Percentiles rank a stretch among this genome's conserved stretches.
These are phyloP conservation scores for Dalechampia spathulata DNA, from an alignment of 441 rosid species.

Conservation along the genomic window DNA sequence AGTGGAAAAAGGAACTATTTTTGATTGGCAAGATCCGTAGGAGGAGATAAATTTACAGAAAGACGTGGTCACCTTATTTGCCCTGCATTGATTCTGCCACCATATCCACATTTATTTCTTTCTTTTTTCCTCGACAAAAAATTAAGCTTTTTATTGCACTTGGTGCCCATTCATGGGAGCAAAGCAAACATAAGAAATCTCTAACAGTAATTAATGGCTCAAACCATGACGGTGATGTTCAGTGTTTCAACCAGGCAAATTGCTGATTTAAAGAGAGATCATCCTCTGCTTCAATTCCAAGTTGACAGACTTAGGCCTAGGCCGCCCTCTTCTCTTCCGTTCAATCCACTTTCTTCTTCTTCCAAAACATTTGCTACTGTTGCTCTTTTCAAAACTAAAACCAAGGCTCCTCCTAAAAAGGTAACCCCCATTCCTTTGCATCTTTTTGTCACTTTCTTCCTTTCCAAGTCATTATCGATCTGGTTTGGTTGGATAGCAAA, in stretches of 20 bases:
- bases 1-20: too few species aligned
- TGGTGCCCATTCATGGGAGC: neutral
- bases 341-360: constrained; percentile 28
- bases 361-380: constrained; percentile 25
- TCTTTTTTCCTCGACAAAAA: neutral
- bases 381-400: constrained; percentile 71
- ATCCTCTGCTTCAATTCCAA: constrained; percentile 45
- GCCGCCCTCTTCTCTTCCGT: constrained; percentile 25
- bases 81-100: constrained; percentile 36
- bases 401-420: constrained; percentile 79
- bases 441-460: neutral
- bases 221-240: constrained; percentile 65
- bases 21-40: too few species aligned
- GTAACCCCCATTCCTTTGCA: constrained; percentile 5
- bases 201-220: constrained; percentile 39
- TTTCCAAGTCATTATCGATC: too few species aligned
- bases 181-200: too few species aligned
- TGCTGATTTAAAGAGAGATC: constrained; percentile 36
- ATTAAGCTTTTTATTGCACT: too few species aligned
- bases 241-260: constrained; percentile 45
- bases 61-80: constrained; percentile 61
- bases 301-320: constrained; percentile 32
- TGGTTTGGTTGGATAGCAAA: too few species aligned
- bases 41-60: too few species aligned
- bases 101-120: constrained; percentile 30